Conservation (phyloP, 352 stramenopile genomes). For the Aphanomyces stellatus region DNA sequence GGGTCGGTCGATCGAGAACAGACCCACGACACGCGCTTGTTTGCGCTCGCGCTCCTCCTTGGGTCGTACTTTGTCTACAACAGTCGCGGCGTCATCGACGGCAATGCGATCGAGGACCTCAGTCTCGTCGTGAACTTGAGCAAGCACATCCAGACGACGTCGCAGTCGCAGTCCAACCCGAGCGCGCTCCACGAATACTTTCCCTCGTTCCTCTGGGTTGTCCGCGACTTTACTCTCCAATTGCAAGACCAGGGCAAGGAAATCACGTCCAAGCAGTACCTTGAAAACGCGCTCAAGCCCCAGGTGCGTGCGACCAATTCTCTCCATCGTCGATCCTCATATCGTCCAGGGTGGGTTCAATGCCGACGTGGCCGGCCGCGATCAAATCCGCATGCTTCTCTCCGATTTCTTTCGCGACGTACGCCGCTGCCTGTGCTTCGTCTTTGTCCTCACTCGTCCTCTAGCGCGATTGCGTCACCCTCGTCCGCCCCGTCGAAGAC, state of each 20-base stretch:
- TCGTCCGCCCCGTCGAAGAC: conserved; percentile 81
- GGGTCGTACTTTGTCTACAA: conserved; percentile 89
- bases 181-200: conserved; percentile 73
- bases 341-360: conserved; percentile 53
- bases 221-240: conserved; percentile 85
- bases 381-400: conserved; percentile 75
- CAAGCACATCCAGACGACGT: conserved; percentile 82
- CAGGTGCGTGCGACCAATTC: conserved; percentile 22
- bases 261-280: conserved; percentile 83
- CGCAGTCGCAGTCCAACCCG: conserved; percentile 21
- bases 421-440: too few relatives aligned
- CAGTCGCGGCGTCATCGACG: conserved; percentile 83
- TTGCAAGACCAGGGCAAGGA: conserved; percentile 78
- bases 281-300: conserved; percentile 81
- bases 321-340: too few relatives aligned
- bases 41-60: conserved; percentile 79
- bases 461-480: conserved; percentile 80
- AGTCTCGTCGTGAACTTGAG: conserved; percentile 87
- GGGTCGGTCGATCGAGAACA: conserved; percentile 75
- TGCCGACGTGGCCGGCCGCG: conserved; percentile 60
- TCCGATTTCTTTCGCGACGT: conserved; percentile 69
- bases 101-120: conserved; percentile 82
- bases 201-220: conserved; percentile 83
- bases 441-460: too few relatives aligned
- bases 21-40: conserved; percentile 87